phyloP scores from a whole-genome alignment of 2,329 filamentous ascomycete species.

The Fusarium sulawesiense region DNA sequence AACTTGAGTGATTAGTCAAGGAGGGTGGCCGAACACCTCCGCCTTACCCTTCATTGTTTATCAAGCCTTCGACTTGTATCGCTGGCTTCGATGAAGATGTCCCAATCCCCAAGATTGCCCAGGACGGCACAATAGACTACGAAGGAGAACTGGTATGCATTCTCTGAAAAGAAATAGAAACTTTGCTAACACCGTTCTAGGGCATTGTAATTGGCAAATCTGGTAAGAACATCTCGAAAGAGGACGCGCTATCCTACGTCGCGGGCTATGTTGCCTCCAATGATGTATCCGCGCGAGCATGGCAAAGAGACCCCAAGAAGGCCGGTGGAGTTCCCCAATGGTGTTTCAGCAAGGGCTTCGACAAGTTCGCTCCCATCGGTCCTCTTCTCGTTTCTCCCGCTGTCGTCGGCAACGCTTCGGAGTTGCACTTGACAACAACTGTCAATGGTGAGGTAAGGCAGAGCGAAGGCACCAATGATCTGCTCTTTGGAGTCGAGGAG shows the following conservation, averaged over 20 bases:
- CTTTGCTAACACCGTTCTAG: constrained; percentile 11
- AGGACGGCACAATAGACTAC: constrained; percentile 61
- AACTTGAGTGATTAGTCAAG: constrained; percentile 53
- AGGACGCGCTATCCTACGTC: constrained; percentile 59
- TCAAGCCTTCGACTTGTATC: constrained; percentile 60
- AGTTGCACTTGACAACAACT: constrained; percentile 50
- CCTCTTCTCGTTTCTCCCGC: constrained; percentile 55
- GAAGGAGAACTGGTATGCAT: constrained; percentile 59
- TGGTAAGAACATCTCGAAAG: constrained; percentile 61
- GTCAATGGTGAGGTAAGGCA: constrained; percentile 65
- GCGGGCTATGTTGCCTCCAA: constrained; percentile 61
- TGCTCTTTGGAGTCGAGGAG: constrained; percentile 62
- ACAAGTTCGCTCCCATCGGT: constrained; percentile 67
- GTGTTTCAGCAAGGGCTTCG: constrained; percentile 66
- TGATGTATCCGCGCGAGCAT: constrained; percentile 65
- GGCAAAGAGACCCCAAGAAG: constrained; percentile 62
- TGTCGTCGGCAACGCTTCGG: constrained; percentile 46
- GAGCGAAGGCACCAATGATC: constrained; percentile 58
- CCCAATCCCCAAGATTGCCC: constrained; percentile 59
- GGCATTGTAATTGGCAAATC: constrained; percentile 65
- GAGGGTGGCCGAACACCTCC: constrained; percentile 64
- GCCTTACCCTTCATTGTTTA: constrained; percentile 62
- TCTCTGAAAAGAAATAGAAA: background rate
- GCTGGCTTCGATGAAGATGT: constrained; percentile 53
- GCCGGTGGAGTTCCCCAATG: constrained; percentile 59